Conservation (phyloP, 495 filamentous ascomycete species). For the Lichina pygmaea region DNA sequence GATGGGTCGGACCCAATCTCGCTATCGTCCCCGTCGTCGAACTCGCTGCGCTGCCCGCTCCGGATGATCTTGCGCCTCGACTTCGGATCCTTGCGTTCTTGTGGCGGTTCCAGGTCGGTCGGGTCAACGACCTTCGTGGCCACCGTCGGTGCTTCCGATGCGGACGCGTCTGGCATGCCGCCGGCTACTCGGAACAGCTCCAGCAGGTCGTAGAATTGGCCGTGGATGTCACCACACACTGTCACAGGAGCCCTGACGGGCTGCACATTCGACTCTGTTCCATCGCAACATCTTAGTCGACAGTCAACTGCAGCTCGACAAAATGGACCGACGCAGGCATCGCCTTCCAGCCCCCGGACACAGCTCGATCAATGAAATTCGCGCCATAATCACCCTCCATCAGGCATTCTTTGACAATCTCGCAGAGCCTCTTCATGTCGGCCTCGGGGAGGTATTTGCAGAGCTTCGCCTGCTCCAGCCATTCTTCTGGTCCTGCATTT, state of each 20-base stretch:
- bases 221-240: constrained; percentile 93
- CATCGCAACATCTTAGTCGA: not conserved
- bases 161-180: constrained; percentile 66
- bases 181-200: constrained; percentile 92
- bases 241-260: constrained; percentile 92
- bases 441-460: constrained; percentile 89
- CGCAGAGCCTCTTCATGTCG: constrained; percentile 95
- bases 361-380: not conserved
- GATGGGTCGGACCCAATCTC: not conserved
- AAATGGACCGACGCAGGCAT: not conserved
- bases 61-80: constrained; percentile 49
- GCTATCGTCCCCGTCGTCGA: constrained; percentile 15
- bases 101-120: constrained; percentile 68
- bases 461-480: constrained; percentile 82
- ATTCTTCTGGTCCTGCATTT: constrained; percentile 77
- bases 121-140: constrained; percentile 44
- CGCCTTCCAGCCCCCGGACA: not conserved
- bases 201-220: constrained; percentile 94
- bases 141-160: constrained; percentile 33
- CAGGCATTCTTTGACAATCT: constrained; percentile 91
- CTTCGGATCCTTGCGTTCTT: constrained; percentile 61
- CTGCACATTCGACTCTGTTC: constrained; percentile 82
- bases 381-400: constrained; percentile 52
- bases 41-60: constrained; percentile 16
- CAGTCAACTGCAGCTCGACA: not conserved